Conservation (phyloP, 2,329 filamentous ascomycete species). For the Alternaria ventricosa region DNA sequence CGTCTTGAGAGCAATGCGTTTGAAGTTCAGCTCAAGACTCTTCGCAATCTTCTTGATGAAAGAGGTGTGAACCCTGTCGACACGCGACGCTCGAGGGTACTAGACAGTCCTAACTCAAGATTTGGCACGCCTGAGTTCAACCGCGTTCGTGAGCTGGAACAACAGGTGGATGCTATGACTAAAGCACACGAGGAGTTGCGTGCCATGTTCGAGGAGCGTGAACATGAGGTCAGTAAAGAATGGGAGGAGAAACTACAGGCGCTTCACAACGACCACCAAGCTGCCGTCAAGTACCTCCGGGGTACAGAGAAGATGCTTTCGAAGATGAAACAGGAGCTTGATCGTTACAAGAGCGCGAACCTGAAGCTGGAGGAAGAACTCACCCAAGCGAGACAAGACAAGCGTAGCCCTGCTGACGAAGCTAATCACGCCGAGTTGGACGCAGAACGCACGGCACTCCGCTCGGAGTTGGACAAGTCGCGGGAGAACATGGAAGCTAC, state of each 20-base stretch:
- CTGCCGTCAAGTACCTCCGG: constrained; percentile 96
- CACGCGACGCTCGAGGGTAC: constrained; percentile 71
- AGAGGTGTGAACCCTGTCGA: constrained; percentile 82
- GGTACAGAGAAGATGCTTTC: constrained; percentile 99
- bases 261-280: constrained; percentile 96
- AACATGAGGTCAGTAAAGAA: constrained; percentile 83
- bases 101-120: constrained; percentile 75
- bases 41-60: constrained; percentile 91
- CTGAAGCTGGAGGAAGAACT: constrained; percentile 81
- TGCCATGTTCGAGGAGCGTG: constrained; percentile 75
- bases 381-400: constrained; percentile 58
- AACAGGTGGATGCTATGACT: constrained; percentile 78
- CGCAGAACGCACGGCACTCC: constrained; percentile 70
- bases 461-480: constrained; percentile 71
- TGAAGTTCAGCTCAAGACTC: constrained; percentile 86
- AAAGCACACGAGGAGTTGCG: constrained; percentile 88
- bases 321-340: constrained; percentile 97
- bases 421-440: constrained; percentile 72
- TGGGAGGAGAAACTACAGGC: constrained; percentile 94
- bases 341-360: constrained; percentile 89
- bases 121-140: constrained; percentile 80
- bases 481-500: constrained; percentile 73
- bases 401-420: constrained; percentile 48
- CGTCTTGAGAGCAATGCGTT: constrained; percentile 95
- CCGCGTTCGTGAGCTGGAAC: constrained; percentile 83